phyloP scores from a whole-genome alignment of 257 asterid species.

The Vinca minor region DNA sequence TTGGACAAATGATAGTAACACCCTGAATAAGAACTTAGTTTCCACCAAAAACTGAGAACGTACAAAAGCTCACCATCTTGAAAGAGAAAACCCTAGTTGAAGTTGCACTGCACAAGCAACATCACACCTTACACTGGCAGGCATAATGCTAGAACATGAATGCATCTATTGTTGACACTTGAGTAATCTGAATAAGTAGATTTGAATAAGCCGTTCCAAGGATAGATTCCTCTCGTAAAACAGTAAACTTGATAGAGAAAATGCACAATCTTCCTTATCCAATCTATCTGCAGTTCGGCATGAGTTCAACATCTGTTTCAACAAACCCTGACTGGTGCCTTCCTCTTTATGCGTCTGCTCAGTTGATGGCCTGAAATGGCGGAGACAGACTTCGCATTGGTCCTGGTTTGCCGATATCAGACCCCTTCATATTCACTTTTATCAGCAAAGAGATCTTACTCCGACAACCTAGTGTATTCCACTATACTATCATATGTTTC shows the following conservation, averaged over 20 bases:
- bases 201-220: neutral
- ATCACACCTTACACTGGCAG: too few relatives aligned
- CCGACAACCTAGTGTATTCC: constrained; percentile 22
- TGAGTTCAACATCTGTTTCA: neutral
- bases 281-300: constrained; percentile 1
- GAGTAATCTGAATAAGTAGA: neutral
- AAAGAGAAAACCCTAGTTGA: neutral
- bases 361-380: neutral
- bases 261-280: neutral
- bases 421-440: neutral
- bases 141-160: neutral
- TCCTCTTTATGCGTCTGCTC: neutral
- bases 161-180: neutral
- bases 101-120: neutral
- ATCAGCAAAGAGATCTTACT: neutral
- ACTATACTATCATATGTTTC: constrained; percentile 48
- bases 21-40: neutral
- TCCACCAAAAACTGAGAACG: neutral
- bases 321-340: neutral
- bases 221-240: neutral
- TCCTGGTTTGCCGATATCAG: neutral
- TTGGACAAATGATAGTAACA: neutral
- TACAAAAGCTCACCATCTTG: neutral
- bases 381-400: neutral
- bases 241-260: neutral